Base-by-base conservation (phyloP, 2,329 filamentous ascomycete species). In the Torrubiella hemipterigena region DNA sequence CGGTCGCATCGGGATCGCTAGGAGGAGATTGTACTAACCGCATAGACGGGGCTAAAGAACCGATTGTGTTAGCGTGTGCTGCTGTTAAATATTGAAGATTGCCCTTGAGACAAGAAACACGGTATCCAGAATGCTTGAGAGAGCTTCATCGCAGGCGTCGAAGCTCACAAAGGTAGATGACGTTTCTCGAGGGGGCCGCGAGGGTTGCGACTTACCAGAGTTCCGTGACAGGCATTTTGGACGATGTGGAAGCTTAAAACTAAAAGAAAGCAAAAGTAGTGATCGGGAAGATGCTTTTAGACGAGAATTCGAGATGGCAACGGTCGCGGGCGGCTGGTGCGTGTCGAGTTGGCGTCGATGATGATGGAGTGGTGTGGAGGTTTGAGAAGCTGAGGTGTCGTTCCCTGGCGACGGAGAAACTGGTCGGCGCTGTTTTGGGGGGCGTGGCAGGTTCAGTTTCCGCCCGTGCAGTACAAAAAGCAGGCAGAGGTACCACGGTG, bases 1-100 rank as follows among this genome's bases (percentile, higher is more conserved):
- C 7, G 7, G 6, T 39, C 27, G 28, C 34, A 14, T 13, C 20
- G 16, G 35, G 35, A 37, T 35, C 30, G 30, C 32, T 35, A 38
- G 31, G 41, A 37, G 36, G 41, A 38, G 31, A 35, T 31, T 32
- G 39, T 38, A 94, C 89, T 85, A 77, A 96, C 91, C 74, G 91
- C 85, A 71, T 96, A 98, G 55, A 93, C 89, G 67, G 89, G 89
- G 71, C 89, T 98, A 51, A 41, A 55, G 30, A 36, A 42, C 40
- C 37, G 38, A 28, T 22, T 29, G 35, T 32, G 55, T 75, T 56
- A 74, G 69, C 56, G 59, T 40, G 32, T 38, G 41, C 47, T 16
- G 12, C 4, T 11, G 20, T 19, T 2, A 14, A 30, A 17, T 15
- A 18, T 15, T 24, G 22, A 11, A 14, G 6, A 12, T 12, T 12